Percentiles rank a stretch among this genome's conserved stretches.
Conservation (phyloP, 345 rosid species). For the Sapria himalayana region DNA sequence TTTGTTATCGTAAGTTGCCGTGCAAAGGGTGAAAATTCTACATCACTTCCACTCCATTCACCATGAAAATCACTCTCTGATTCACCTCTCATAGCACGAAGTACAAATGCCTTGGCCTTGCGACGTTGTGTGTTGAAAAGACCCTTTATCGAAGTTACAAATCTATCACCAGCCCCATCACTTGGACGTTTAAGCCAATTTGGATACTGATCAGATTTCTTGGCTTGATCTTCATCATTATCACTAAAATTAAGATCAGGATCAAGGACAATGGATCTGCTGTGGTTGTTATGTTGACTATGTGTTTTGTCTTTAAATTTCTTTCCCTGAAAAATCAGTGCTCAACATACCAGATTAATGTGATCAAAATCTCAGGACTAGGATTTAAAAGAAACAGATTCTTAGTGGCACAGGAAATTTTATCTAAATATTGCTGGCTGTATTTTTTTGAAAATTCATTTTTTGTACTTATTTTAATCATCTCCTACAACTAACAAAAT, state of each 20-base stretch:
- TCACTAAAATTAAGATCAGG: constrained; percentile 63
- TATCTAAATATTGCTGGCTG: too few species aligned
- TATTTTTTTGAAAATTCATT: too few species aligned
- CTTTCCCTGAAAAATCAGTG: constrained; percentile 41
- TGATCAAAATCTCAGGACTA: too few species aligned
- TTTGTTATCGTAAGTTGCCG: constrained; percentile 81
- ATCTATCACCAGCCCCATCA: constrained; percentile 98
- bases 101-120: constrained; percentile 78
- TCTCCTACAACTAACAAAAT: too few species aligned
- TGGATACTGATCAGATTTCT: constrained; percentile 47
- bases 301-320: constrained; percentile 78
- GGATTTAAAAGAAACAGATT: too few species aligned
- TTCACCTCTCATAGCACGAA: constrained; percentile 91
- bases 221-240: constrained; percentile 36
- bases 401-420: too few species aligned
- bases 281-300: constrained; percentile 32
- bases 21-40: constrained; percentile 63
- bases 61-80: constrained; percentile 69
- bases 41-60: constrained; percentile 92
- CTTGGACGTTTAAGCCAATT: constrained; percentile 59
- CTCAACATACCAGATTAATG: too few species aligned
- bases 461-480: too few species aligned
- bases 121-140: constrained; percentile 85
- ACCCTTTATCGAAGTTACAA: constrained; percentile 75
- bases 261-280: constrained; percentile 29